Evolutionary conservation across 306 rosid species (phyloP).

Genomic region (Sophora flavescens): DNA sequence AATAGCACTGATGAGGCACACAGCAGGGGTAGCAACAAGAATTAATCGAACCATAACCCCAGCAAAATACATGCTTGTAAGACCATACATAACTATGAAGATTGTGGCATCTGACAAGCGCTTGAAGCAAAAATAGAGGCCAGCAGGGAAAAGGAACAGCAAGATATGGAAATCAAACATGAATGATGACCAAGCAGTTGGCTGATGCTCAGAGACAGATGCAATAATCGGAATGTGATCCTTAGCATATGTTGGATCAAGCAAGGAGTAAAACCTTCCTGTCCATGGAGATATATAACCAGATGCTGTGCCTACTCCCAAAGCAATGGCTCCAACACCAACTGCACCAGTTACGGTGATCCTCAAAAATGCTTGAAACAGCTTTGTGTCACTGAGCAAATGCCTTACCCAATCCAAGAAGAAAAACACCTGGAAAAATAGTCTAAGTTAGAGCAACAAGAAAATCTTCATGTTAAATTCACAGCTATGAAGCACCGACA

Average conservation of each 20-base stretch:
- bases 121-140: slow-evolving; percentile 99
- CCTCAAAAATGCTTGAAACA: slow-evolving; percentile 92
- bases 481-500: too few relatives aligned
- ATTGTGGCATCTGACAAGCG: slow-evolving; percentile 97
- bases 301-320: slow-evolving; percentile 93
- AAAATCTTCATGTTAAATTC: slow-evolving; percentile 3
- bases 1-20: slow-evolving; percentile 96
- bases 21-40: slow-evolving; percentile 98
- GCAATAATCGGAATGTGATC: slow-evolving; percentile 98
- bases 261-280: slow-evolving; percentile 95
- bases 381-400: slow-evolving; percentile 73
- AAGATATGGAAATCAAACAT: slow-evolving; percentile 98
- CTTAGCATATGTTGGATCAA: slow-evolving; percentile 98
- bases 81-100: slow-evolving; percentile 96
- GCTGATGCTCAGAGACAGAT: slow-evolving; percentile 99
- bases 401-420: slow-evolving; percentile 96
- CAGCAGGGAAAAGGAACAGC: slow-evolving; percentile 96
- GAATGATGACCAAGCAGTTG: slow-evolving; percentile 99
- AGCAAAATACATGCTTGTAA: slow-evolving; percentile 99
- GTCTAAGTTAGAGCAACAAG: slow-evolving; percentile 39
- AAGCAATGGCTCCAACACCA: slow-evolving; percentile 79
- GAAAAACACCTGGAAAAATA: slow-evolving; percentile 75
- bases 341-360: slow-evolving; percentile 90
- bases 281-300: slow-evolving; percentile 99
- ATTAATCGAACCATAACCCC: slow-evolving; percentile 99